Base-by-base conservation (phyloP, 495 filamentous ascomycete genomes). In the Elasticomyces elasticus region DNA sequence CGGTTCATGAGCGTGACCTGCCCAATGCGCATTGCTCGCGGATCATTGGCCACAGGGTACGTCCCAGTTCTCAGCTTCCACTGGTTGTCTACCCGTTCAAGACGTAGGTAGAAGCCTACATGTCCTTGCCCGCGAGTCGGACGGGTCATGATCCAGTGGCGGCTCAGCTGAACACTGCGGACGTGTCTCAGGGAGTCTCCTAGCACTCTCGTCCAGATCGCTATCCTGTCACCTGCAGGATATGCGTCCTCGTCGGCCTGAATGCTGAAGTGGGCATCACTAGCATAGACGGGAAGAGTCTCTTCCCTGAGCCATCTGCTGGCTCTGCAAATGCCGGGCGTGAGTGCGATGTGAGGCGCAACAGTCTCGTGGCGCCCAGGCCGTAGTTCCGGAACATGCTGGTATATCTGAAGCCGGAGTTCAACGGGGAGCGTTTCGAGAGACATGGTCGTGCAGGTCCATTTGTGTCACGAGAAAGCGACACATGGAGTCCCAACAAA, bases 71-170 rank as follows among this genome's bases (percentile, higher is more conserved):
- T 51, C 25, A 24, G 27, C 19, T 45, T 31, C 56, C 56, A 59
- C 5, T 1, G 25, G 1, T 38, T 17, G n/a, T 23, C n/a, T 12
- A 4, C 11, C 12, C 13, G 15, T 10, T 45, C 23, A 5, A 59
- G 19, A 9, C 38, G 44, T 2, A 59, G 11, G 28, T 59, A 59
- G 38, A 59, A 59, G 28, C 56, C 56, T 9, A 59, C 56, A 27
- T 59, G 56, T 20, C 56, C 56, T 31, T 59, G 56, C 44, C 51
- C 30, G 12, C 56, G 56, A 25, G 33, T 33, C 1, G 56, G 56
- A 12, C 30, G 51, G 5, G 1, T 25, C 20, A 50, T 24, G 2
- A 24, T 25, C 56, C 56, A 59, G 56, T 59, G 56, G n/a, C 46
- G 44, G 38, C 46, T 59, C 1, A 59, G 44, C 28, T 59, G 56